A percentile compares a stretch with the other conserved stretches of the same genome.
phyloP scores from a whole-genome alignment of 2,329 filamentous ascomycete genomes.

The Beauveria sp. region DNA sequence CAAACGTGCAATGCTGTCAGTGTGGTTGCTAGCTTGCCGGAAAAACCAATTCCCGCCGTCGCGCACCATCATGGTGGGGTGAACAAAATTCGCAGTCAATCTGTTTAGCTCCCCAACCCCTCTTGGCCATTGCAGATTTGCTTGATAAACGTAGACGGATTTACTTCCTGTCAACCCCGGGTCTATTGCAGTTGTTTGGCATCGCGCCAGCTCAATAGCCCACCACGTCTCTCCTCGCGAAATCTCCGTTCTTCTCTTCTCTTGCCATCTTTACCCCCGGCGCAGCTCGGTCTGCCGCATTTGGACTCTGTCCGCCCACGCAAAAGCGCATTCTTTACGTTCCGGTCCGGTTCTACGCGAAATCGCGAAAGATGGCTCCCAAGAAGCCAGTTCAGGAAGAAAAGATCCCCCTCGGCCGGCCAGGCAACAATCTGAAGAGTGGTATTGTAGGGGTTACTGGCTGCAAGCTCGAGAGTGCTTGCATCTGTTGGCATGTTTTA shows the following conservation, averaged over 20 bases:
- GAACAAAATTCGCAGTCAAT: slow-evolving; percentile 7
- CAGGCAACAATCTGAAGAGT: slow-evolving; percentile 97
- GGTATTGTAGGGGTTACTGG: slow-evolving; percentile 68
- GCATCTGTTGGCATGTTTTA: neutral
- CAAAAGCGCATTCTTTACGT: slow-evolving; percentile 37
- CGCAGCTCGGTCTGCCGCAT: slow-evolving; percentile 63
- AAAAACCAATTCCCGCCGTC: slow-evolving; percentile 6
- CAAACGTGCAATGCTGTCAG: neutral
- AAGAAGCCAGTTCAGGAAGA: slow-evolving; percentile 90
- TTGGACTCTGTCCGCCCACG: slow-evolving; percentile 39
- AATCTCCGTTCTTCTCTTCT: slow-evolving; percentile 45
- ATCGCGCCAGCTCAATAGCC: slow-evolving; percentile 14
- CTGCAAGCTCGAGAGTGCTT: neutral
- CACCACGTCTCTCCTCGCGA: slow-evolving; percentile 34
- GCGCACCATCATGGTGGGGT: slow-evolving; percentile 3
- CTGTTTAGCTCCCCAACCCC: slow-evolving; percentile 1
- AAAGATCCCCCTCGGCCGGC: slow-evolving; percentile 92
- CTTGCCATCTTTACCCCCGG: slow-evolving; percentile 39
- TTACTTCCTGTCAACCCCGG: neutral
- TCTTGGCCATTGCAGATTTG: neutral
- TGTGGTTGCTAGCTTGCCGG: neutral
- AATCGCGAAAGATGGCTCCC: slow-evolving; percentile 78
- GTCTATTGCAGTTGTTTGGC: neutral
- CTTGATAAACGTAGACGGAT: slow-evolving; percentile 5
- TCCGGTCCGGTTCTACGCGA: slow-evolving; percentile 50